Evolutionary conservation across 73 alveolate species (phyloP), one percentile per base, ranked within the genome.

Genomic region (Halteria grandinella): DNA sequence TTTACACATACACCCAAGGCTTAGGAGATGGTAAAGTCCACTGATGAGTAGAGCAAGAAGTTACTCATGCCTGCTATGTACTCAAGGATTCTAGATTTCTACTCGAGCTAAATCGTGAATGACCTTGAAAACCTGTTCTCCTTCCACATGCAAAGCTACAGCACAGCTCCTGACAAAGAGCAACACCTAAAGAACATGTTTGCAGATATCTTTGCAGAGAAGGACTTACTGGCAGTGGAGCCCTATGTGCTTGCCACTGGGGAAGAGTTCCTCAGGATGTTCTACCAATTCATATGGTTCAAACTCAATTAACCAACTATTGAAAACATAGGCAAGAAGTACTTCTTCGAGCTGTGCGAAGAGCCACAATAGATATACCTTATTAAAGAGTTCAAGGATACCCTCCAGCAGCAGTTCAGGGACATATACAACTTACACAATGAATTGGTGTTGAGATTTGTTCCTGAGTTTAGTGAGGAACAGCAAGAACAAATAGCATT

Each of bases 1-100:
- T 66, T 66, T 47, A 66, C 66, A 23, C 80, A 66, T 66, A 66
- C 80, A 3, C 80, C 80, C 6, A 29, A 25, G 1, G 32, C 69
- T 28, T 43, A 63, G 27, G 69, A 66, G 10, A 66, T 66, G n/a
- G n/a, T n/a, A n/a, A n/a, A n/a, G n/a, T n/a, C n/a, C n/a, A n/a
- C n/a, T 8, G 63, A 41, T 29, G 28, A 41, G 23, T 45, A 66
- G 20, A 40, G 6, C 2, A 44, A 44, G 43, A 23, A 27, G 20
- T 17, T 25, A 5, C 23, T 7, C 40, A 47, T 47, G 6, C 80
- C 80, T 25, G 80, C 62, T 5, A 50, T 66, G 21, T 66, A 66
- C 28, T 21, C 47, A 5, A 66, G 32, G 18, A 66, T 66, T 1
- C 47, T 66, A 5, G 80, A 47, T 11, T 45, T 32, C 43, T 44